Evolutionary conservation across 805 yeast species (phyloP).

Genomic region (Wickerhamomyces hampshirensis): DNA sequence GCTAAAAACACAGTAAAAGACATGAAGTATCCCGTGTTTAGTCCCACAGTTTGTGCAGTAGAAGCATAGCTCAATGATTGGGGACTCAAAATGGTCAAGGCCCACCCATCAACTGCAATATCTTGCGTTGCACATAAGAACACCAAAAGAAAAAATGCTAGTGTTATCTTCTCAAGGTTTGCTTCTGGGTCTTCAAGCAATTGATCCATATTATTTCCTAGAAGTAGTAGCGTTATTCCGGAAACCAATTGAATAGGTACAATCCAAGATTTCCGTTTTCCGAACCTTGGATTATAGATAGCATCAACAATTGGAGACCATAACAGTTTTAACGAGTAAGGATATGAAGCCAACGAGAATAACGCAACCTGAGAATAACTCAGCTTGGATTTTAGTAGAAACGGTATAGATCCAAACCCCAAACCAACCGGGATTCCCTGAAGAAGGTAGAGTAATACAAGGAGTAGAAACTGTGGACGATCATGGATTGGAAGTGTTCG

Average conservation of each 20-base stretch:
- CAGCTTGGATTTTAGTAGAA: conserved; percentile 74
- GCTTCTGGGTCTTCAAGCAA: conserved; percentile 44
- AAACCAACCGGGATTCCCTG: conserved; percentile 98
- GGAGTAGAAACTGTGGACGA: conserved; percentile 66
- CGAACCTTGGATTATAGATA: conserved; percentile 57
- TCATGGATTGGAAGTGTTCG: conserved; percentile 39
- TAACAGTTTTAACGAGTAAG: conserved; percentile 83
- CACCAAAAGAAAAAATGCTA: conserved; percentile 70
- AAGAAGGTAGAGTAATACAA: conserved; percentile 70
- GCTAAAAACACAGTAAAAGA: conserved; percentile 91
- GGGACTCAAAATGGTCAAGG: conserved; percentile 77
- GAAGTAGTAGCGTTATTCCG: conserved; percentile 55
- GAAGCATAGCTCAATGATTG: conserved; percentile 85
- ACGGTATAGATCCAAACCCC: conserved; percentile 93
- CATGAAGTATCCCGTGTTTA: conserved; percentile 87
- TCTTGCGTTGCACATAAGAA: conserved; percentile 96
- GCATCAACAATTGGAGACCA: conserved; percentile 99
- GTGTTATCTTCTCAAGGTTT: conserved; percentile 55
- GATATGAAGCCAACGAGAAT: conserved; percentile 89
- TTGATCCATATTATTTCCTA: conserved; percentile 56
- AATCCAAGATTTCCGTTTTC: conserved; percentile 91
- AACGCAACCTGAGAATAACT: conserved; percentile 87
- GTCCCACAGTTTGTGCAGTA: conserved; percentile 95
- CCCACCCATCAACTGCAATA: conserved; percentile 99
- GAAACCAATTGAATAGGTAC: conserved; percentile 86